phyloP scores from a whole-genome alignment of 345 rosid genomes.

The Bruguiera gymnorhiza region DNA sequence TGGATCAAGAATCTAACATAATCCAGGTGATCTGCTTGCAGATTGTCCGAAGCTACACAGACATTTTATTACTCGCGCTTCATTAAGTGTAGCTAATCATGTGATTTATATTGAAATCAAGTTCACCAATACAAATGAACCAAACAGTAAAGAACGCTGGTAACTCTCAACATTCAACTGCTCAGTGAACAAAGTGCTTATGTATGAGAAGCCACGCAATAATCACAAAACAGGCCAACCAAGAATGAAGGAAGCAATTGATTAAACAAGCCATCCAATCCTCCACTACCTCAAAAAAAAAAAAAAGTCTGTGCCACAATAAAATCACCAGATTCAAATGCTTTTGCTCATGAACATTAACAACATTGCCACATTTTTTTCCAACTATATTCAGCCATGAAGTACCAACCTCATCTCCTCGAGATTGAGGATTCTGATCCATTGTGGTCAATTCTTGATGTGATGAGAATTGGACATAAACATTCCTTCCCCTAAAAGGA shows the following conservation, averaged over 20 bases:
- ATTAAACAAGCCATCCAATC: background rate
- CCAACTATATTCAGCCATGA: conserved; percentile 2
- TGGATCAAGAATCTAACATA: too few relatives aligned
- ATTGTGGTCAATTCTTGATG: conserved; percentile 95
- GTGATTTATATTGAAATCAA: too few relatives aligned
- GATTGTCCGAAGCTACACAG: too few relatives aligned
- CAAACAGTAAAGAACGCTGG: too few relatives aligned
- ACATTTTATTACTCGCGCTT: too few relatives aligned
- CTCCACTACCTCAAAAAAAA: background rate
- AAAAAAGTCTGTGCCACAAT: background rate
- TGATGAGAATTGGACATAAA: conserved; percentile 94
- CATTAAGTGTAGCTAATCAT: too few relatives aligned
- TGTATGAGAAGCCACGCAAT: background rate
- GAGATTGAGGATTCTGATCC: conserved; percentile 88
- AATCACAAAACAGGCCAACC: background rate
- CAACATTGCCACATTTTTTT: conserved; percentile 2
- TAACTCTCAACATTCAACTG: too few relatives aligned
- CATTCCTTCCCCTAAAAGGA: conserved; percentile 82
- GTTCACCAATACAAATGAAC: too few relatives aligned
- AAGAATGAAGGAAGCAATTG: background rate
- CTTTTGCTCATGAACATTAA: conserved; percentile 1
- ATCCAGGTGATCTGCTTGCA: too few relatives aligned
- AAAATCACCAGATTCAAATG: background rate
- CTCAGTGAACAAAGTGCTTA: too few relatives aligned
- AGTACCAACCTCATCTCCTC: conserved; percentile 90